phyloP scores from a whole-genome alignment of 2,329 filamentous ascomycete genomes.

The Ophiostoma fasciatum region DNA sequence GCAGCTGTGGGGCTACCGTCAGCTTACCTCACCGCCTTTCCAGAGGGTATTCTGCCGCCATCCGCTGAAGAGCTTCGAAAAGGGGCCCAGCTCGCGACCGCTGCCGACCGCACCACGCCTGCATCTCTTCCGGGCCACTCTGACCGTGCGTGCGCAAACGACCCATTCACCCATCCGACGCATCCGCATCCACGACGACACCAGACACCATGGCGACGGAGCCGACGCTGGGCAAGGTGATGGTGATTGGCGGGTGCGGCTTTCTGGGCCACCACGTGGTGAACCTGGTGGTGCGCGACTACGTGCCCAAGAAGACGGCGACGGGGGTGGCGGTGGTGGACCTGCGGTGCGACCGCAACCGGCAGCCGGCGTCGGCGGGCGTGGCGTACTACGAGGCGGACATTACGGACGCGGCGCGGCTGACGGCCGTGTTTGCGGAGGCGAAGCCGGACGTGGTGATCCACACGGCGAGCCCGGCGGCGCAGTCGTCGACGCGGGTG shows the following conservation, averaged over 20 bases:
- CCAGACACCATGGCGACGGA: slow-evolving; percentile 19
- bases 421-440: slow-evolving; percentile 48
- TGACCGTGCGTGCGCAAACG: no score
- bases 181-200: neutral
- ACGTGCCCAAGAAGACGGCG: slow-evolving; percentile 22
- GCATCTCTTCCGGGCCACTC: no score
- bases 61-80: no score
- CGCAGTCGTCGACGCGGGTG: slow-evolving; percentile 35
- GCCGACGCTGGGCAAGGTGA: slow-evolving; percentile 47
- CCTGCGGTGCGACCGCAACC: slow-evolving; percentile 55
- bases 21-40: no score
- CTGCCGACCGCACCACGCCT: no score
- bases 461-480: slow-evolving; percentile 68
- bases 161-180: no score
- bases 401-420: slow-evolving; percentile 51
- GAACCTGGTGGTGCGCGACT: slow-evolving; percentile 51
- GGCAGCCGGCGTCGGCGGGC: slow-evolving; percentile 37
- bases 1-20: no score
- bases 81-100: no score
- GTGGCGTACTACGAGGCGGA: slow-evolving; percentile 61
- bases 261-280: slow-evolving; percentile 77
- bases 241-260: slow-evolving; percentile 72
- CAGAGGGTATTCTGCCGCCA: no score
- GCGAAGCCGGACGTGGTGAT: slow-evolving; percentile 70
- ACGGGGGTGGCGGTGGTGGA: slow-evolving; percentile 55